Conservation (phyloP, 768 basidiomycete genomes). For the Inosperma sp. region DNA sequence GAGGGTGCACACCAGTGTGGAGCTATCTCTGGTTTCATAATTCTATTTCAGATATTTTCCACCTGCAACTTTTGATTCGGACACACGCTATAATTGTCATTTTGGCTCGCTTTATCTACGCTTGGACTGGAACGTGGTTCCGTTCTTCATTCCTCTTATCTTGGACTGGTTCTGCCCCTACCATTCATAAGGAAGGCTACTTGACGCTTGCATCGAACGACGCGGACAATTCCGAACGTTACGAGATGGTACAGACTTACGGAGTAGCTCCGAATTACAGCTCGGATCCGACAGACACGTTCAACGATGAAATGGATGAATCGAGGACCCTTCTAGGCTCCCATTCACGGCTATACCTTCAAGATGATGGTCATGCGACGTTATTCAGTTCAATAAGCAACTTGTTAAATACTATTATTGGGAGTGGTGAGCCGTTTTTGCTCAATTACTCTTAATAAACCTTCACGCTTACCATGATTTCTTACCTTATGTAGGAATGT, state of each 20-base stretch:
- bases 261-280: constrained; percentile 45
- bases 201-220: constrained; percentile 9
- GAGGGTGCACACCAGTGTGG: too few relatives aligned
- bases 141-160: too few relatives aligned
- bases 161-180: too few relatives aligned
- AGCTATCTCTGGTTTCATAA: too few relatives aligned
- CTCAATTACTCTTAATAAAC: too few relatives aligned
- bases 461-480: constrained; percentile 1
- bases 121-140: too few relatives aligned
- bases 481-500: constrained; percentile 56
- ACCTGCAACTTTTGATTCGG: too few relatives aligned
- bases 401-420: constrained; percentile 86
- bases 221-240: constrained; percentile 27
- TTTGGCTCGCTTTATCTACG: too few relatives aligned
- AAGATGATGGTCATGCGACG: constrained; percentile 61
- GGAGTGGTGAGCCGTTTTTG: constrained; percentile 69
- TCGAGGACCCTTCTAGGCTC: constrained; percentile 54
- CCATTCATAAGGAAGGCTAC: neutral
- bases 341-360: neutral
- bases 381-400: constrained; percentile 71
- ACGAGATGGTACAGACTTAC: constrained; percentile 70
- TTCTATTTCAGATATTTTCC: too few relatives aligned
- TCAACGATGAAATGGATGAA: constrained; percentile 37
- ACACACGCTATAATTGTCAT: too few relatives aligned
- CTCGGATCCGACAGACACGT: constrained; percentile 24